These are phyloP conservation scores for Coleophoma cylindrospora DNA, from an alignment of 2,329 filamentous ascomycete genomes.

Conservation along the genomic window DNA sequence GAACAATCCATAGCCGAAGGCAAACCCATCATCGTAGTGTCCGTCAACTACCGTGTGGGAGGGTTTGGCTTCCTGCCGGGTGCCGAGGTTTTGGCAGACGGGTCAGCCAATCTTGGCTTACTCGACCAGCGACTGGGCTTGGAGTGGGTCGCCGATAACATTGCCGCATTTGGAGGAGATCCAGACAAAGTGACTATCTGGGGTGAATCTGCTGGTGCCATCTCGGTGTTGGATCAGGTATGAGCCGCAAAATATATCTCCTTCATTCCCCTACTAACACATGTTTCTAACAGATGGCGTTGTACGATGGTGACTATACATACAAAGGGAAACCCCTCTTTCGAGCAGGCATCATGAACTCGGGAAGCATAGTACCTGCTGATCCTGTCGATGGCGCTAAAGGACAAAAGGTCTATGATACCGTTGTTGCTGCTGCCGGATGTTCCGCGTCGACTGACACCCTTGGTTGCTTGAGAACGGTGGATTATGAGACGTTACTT, in stretches of 20 bases:
- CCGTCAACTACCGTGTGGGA: slow-evolving; percentile 72
- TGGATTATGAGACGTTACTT: slow-evolving; percentile 56
- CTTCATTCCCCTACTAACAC: no score
- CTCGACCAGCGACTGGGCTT: slow-evolving; percentile 69
- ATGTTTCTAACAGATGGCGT: slow-evolving; percentile 47
- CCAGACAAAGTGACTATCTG: slow-evolving; percentile 74
- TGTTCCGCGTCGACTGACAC: slow-evolving; percentile 54
- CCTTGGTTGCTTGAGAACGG: slow-evolving; percentile 59
- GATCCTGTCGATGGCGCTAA: slow-evolving; percentile 61
- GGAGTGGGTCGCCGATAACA: slow-evolving; percentile 75
- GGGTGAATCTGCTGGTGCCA: slow-evolving; percentile 65
- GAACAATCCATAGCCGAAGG: slow-evolving; percentile 37
- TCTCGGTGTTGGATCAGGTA: slow-evolving; percentile 63
- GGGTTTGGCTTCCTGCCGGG: slow-evolving; percentile 72
- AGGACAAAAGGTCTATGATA: slow-evolving; percentile 60
- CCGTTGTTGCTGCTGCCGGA: slow-evolving; percentile 53
- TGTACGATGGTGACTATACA: slow-evolving; percentile 67
- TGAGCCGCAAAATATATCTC: no score
- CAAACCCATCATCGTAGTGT: slow-evolving; percentile 69
- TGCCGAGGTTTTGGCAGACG: slow-evolving; percentile 61
- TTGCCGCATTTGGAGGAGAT: slow-evolving; percentile 73
- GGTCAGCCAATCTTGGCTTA: slow-evolving; percentile 65
- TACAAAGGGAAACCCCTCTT: slow-evolving; percentile 75
- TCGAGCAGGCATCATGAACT: slow-evolving; percentile 74
- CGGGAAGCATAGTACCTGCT: slow-evolving; percentile 57